Conservation (phyloP, 177 flowering plant genomes). For the Vitis hybrid region DNA sequence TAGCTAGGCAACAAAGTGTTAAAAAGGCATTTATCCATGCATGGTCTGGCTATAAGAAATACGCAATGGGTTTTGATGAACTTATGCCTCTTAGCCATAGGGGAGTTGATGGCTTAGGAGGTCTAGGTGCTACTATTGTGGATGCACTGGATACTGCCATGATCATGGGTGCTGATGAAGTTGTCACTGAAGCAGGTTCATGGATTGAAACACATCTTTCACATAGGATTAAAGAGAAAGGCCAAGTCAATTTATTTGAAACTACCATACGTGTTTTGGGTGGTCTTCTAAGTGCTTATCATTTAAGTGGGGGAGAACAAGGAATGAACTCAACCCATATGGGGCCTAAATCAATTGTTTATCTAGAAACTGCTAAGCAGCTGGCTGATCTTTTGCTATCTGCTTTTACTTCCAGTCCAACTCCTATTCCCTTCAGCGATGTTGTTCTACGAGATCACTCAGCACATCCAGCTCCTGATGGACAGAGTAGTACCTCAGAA, state of each 20-base stretch:
- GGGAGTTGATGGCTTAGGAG: slow-evolving; percentile 92
- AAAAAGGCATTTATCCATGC: slow-evolving; percentile 91
- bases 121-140: slow-evolving; percentile 91
- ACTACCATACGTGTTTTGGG: slow-evolving; percentile 97
- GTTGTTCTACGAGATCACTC: slow-evolving; percentile 72
- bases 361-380: slow-evolving; percentile 70
- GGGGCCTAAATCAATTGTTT: slow-evolving; percentile 74
- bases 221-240: slow-evolving; percentile 67
- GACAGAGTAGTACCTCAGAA: slow-evolving; percentile 91
- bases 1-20: slow-evolving; percentile 60
- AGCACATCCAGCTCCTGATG: slow-evolving; percentile 92
- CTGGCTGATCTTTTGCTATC: slow-evolving; percentile 79
- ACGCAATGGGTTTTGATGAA: slow-evolving; percentile 94
- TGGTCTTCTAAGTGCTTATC: slow-evolving; percentile 97
- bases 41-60: slow-evolving; percentile 87
- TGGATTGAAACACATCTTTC: slow-evolving; percentile 83
- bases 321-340: slow-evolving; percentile 32
- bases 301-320: slow-evolving; percentile 72
- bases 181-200: slow-evolving; percentile 78
- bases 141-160: slow-evolving; percentile 97
- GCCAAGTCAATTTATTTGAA: slow-evolving; percentile 95
- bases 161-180: slow-evolving; percentile 86
- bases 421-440: slow-evolving; percentile 86
- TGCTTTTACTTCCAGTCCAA: slow-evolving; percentile 94
- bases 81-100: slow-evolving; percentile 79